Evolutionary conservation across 1,284 basidiomycete genomes (phyloP), one percentile per base, ranked within the genome.

Genomic region (Lignosus rhinocerotis): DNA sequence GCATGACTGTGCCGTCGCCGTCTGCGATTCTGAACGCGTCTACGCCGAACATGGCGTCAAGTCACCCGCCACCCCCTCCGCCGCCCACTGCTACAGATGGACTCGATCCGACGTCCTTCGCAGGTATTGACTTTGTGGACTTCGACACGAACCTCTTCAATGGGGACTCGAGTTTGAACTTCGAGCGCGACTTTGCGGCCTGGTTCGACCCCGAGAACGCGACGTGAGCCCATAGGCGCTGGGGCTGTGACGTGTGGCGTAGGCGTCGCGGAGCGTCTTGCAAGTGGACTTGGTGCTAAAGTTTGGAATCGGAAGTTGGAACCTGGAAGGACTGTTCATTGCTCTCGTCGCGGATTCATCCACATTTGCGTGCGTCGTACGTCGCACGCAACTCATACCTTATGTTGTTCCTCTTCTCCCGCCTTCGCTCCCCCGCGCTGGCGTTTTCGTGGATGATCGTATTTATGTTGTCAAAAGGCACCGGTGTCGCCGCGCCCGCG

Each of bases 131-230:
- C 50, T 60, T 63, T 30, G 19, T 19, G 10, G 62, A 56, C 31
- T 56, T 63, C 9, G 62, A 59, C 17, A 31, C 51, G 7, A 34
- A 17, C n/a, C 8, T 55, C 7, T 58, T 63, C 19, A 56, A 49
- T 3, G n/a, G 48, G 19, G 58, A 62, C 19, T 76, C 77, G 2
- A 77, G 80, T 53, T 71, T 86, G 67, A 81, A 85, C 66, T 87
- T 87, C 62, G 86, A 87, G 70, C 75, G 83, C 65, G 85, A 86
- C 65, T 87, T 87, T 70, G 82, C 83, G 51, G 83, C 85, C 63
- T 88, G 86, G 86, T 87, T 88, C 65, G 83, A 83, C 67, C 79
- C 66, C 12, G 67, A 67, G 52, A 62, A 51, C 45, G 54, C 58
- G 32, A 8, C 54, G 16, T 57, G 53, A 58, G 25, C 43, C 7